Evolutionary conservation across 139 green algal species (phyloP), one percentile per base, ranked within the genome.

Genomic region (Coccomyxa sp.): DNA sequence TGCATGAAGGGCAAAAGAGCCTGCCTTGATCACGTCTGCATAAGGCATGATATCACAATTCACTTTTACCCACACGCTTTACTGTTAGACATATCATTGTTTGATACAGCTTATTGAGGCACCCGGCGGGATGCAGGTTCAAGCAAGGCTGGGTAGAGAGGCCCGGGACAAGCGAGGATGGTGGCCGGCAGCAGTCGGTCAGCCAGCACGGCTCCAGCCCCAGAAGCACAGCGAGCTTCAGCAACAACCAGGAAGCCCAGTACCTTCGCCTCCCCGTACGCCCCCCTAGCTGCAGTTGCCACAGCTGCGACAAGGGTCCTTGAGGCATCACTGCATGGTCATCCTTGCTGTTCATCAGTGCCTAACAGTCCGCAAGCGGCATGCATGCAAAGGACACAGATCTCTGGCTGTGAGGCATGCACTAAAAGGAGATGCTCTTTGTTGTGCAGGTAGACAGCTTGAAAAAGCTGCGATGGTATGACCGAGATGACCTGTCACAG

Each of bases 391-490:
- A 7, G 38, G 38, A 71, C 63, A 71, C 1, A 25, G 63, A 71
- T 9, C 18, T 71, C 63, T 71, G 18, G 63, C 63, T 71, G 63
- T 15, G 63, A 51, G 38, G 38, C 63, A 28, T 71, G 63, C 63
- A 14, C 63, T 25, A 11, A 71, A 71, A 9, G 63, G 4, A 9
- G 18, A 71, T 71, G 63, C 63, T 25, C 13, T 38, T 81, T 51
- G 86, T 58, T 75, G 38, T 93, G 57, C 91, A 89, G 10, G 32
- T 94, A 0, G 91, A 94, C 23, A 90, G 82, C 31, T 90, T 90
- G 1, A 86, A 85, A 60, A 92, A 91, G 77, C 86, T 94, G 75
- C 85, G 89, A 21, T 94, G 88, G 86, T 94, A 90, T 82, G 91
- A 94, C 82, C 89, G 91, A 13, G 81, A 81, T 10, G 91, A 94